Conservation (phyloP, 2,329 filamentous ascomycete genomes). For the Ciborinia camelliae region DNA sequence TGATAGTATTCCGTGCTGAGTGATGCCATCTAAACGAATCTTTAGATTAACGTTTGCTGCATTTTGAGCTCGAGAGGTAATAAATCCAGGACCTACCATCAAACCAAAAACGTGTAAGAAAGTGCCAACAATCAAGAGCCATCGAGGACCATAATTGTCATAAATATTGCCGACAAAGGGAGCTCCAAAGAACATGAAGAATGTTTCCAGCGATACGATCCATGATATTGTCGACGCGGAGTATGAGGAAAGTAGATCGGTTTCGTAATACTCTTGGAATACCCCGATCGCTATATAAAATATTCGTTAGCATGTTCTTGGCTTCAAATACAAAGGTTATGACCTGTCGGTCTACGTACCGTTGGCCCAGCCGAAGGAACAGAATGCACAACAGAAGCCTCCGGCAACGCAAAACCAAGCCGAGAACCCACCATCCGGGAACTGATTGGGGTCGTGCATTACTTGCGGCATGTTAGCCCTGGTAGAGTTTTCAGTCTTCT, state of each 20-base stretch:
- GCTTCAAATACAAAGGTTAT: not conserved
- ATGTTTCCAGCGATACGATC: constrained; percentile 53
- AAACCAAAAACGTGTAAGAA: constrained; percentile 49
- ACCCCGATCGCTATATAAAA: constrained; percentile 42
- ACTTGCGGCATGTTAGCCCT: not conserved
- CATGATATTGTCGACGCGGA: constrained; percentile 53
- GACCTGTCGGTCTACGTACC: constrained; percentile 36
- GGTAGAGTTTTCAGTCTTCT: not conserved
- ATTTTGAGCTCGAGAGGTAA: not conserved
- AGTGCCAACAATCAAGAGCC: constrained; percentile 39
- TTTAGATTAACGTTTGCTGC: not conserved
- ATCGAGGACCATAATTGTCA: constrained; percentile 33
- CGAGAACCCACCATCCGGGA: constrained; percentile 50
- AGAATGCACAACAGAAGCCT: constrained; percentile 43
- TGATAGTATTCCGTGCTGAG: constrained; percentile 48
- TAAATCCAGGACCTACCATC: constrained; percentile 18
- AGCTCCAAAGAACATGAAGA: constrained; percentile 45
- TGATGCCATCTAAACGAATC: constrained; percentile 30
- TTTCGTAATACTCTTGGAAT: constrained; percentile 57
- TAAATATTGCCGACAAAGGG: constrained; percentile 19
- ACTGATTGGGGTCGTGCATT: not conserved
- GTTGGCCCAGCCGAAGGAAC: constrained; percentile 47
- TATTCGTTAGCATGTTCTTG: not conserved
- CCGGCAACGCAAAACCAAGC: constrained; percentile 55
- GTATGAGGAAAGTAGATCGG: constrained; percentile 45